Base-by-base conservation (phyloP, 352 stramenopile genomes). In the Phytophthora multivora region DNA sequence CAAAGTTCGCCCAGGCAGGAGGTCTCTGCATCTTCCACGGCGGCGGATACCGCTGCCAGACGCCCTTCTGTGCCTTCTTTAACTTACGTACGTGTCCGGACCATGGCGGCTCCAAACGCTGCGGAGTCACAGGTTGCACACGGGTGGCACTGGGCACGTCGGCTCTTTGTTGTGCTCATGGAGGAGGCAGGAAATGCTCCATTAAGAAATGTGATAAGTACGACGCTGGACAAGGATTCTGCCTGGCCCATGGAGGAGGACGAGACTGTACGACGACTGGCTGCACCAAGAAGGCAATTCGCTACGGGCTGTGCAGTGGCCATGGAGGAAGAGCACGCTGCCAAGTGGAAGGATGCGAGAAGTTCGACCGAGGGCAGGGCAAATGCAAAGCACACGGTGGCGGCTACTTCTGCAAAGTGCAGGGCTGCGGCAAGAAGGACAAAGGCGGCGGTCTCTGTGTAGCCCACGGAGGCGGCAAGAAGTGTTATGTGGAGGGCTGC, bases 381-480 rank as follows among this genome's bases (percentile, higher is more conserved):
- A 86, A 89, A 42, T 95, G 86, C 66, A 95, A 95, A 61, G 68
- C 77, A 10, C 86, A 95, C 48, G 86, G 86, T n/a, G 86, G 86
- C 4, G 86, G 86, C 12, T 93, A 95, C 56, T 83, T 82, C 31
- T 96, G 88, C 54, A 92, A 92, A 48, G 52, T 80, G 4, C 69
- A 86, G 4, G 85, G 79, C 5, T 96, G 88, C 56, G 63, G 51
- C 18, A 96, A 96, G 71, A 91, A 92, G 43, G 86, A 96, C 55
- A 89, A 91, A 49, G 88, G 88, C 18, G 86, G 87, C 4, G 88
- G 88, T 13, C 78, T 88, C 19, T 96, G 88, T 59, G 85, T 82
- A 19, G 61, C 75, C 7, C 88, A 95, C 51, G 88, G 88, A 5
- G 88, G 88, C 6, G 88, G 88, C 21, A 93, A 93, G 49, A 90